Evolutionary conservation across 768 basidiomycete species (phyloP).

Genomic region (Lactarius indigo): DNA sequence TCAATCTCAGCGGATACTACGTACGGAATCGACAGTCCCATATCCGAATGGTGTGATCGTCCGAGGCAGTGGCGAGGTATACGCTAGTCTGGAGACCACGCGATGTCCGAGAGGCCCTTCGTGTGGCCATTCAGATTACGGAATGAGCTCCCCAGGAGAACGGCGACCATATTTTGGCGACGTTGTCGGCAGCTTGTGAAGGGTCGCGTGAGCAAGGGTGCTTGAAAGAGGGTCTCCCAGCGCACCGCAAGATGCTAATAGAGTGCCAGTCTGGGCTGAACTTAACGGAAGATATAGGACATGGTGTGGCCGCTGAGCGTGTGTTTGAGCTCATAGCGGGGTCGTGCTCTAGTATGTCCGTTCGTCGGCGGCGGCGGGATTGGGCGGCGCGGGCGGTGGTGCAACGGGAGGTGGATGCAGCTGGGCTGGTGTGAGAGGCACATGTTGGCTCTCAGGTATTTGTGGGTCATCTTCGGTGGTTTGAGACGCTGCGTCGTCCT

Average conservation of each 20-base stretch:
- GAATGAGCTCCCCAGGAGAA: constrained; percentile 75
- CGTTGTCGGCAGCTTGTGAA: constrained; percentile 64
- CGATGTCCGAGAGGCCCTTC: constrained; percentile 82
- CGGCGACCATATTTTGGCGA: constrained; percentile 81
- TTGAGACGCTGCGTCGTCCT: constrained; percentile 69
- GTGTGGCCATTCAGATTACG: constrained; percentile 73
- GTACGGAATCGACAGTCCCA: constrained; percentile 82
- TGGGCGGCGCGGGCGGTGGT: neutral
- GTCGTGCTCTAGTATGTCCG: constrained; percentile 41
- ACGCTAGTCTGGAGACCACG: constrained; percentile 84
- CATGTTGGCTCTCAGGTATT: constrained; percentile 56
- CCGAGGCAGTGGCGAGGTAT: constrained; percentile 86
- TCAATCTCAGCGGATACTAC: constrained; percentile 29
- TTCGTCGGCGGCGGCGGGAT: constrained; percentile 7
- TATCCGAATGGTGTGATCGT: constrained; percentile 85
- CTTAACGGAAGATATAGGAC: constrained; percentile 84
- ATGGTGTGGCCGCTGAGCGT: constrained; percentile 73
- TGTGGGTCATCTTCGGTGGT: constrained; percentile 85
- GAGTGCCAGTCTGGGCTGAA: constrained; percentile 86
- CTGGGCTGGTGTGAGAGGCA: constrained; percentile 38
- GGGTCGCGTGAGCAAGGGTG: neutral
- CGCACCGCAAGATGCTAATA: constrained; percentile 83
- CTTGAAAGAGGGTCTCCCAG: neutral
- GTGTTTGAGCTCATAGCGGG: constrained; percentile 68
- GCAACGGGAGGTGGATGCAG: constrained; percentile 32